Evolutionary conservation across 2,329 filamentous ascomycete genomes (phyloP), one percentile per base, ranked within the genome.

Genomic region (Fusarium brachygibbosum): DNA sequence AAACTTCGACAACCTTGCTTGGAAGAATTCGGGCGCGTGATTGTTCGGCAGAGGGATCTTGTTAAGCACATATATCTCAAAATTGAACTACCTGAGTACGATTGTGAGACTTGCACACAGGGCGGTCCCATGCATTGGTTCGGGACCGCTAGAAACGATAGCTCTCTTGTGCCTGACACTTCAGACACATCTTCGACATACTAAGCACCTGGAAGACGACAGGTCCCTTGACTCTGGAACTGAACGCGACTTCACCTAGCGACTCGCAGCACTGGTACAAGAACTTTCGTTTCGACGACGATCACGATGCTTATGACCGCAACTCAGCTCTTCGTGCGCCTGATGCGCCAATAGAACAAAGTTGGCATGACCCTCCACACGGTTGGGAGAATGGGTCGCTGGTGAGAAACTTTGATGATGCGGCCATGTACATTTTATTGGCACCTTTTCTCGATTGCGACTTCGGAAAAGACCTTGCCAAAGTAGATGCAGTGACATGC

Each of bases 21-120:
- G 0, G 17, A 38, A 6, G 31, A 37, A 2, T 37, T 61, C 6
- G 23, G 25, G 31, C 16, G 13, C 23, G 6, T 25, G 2, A 12
- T 50, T 1, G 17, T 44, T 23, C 53, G 19, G 31, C 53, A 61
- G 31, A 58, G 58, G 35, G 16, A 37, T 1, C 31, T 61, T 28
- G 58, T 60, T 14, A 34, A 28, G 45, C 55, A 62, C 0, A 46
- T 62, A 12, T 62, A 40, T 38, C 38, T 62, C 55, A 45, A 52
- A 34, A 2, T 62, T 14, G 28, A 52, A 10, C 28, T 60, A 4
- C 0, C 45, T 2, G 28, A n/a, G 29, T 12, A 29, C 35, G 50
- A 60, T 19, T 1, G 3, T 50, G 19, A 25, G 2, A 8, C 14
- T 2, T 3, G 8, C 29, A 12, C 5, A 5, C 5, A 29, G 5